Evolutionary conservation across 257 asterid genomes (phyloP).

Genomic region (Scutellaria baicalensis): DNA sequence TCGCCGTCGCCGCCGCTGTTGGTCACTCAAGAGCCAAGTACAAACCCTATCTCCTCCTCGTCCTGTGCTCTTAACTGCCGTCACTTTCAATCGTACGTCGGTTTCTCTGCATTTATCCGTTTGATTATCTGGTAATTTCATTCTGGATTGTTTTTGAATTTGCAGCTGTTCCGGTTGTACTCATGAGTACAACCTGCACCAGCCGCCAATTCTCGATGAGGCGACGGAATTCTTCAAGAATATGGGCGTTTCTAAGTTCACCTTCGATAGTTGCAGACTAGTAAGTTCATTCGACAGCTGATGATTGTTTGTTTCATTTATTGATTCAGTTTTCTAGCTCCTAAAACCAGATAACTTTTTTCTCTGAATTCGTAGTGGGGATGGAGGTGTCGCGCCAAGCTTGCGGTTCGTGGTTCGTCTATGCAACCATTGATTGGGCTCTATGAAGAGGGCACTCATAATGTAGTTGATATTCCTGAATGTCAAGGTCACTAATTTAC

Average conservation of each 20-base stretch:
- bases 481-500: slow-evolving; percentile 53
- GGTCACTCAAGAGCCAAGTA: slow-evolving; percentile 13
- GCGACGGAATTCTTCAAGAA: slow-evolving; percentile 50
- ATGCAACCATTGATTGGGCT: slow-evolving; percentile 76
- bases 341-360: not conserved
- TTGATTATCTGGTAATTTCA: not conserved
- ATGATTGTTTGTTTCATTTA: not conserved
- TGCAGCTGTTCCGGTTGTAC: slow-evolving; percentile 95
- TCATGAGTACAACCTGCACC: slow-evolving; percentile 73
- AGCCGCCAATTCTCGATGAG: slow-evolving; percentile 61
- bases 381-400: slow-evolving; percentile 98
- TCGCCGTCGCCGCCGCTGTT: slow-evolving; percentile 12
- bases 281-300: slow-evolving; percentile 26
- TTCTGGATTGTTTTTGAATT: not conserved
- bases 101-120: not conserved
- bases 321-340: slow-evolving; percentile 8
- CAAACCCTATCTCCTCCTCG: slow-evolving; percentile 31
- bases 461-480: slow-evolving; percentile 79
- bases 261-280: slow-evolving; percentile 76
- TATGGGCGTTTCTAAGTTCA: slow-evolving; percentile 55
- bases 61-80: slow-evolving; percentile 66
- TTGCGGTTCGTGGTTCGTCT: slow-evolving; percentile 76
- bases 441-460: slow-evolving; percentile 82
- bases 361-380: slow-evolving; percentile 57
- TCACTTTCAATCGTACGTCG: slow-evolving; percentile 60